Conservation (phyloP, 2,329 filamentous ascomycete species). For the Penicillium sp. region DNA sequence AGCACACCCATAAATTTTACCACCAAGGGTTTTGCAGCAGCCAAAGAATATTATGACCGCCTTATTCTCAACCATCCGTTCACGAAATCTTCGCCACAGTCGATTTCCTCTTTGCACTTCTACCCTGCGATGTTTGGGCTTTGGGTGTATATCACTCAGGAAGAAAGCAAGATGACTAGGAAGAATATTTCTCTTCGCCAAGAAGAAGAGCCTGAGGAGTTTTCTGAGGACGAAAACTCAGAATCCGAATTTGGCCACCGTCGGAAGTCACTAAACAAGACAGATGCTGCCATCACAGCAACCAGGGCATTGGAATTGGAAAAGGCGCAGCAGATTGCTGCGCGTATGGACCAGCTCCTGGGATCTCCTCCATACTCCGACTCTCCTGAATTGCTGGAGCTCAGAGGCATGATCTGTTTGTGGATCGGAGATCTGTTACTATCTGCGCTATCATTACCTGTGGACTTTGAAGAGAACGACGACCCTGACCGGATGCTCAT, state of each 20-base stretch:
- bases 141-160: conserved; percentile 67
- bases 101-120: conserved; percentile 63
- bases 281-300: conserved; percentile 23
- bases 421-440: conserved; percentile 62
- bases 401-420: conserved; percentile 65
- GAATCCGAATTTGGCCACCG: conserved; percentile 18
- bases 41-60: conserved; percentile 63
- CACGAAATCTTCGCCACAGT: conserved; percentile 51
- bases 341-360: conserved; percentile 63
- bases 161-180: conserved; percentile 47
- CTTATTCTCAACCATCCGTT: conserved; percentile 70
- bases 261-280: conserved; percentile 30
- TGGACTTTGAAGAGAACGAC: conserved; percentile 11
- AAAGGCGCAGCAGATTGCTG: conserved; percentile 55
- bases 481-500: conserved; percentile 13
- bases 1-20: conserved; percentile 29
- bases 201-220: conserved; percentile 20
- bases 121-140: conserved; percentile 71
- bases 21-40: conserved; percentile 47
- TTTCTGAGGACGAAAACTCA: conserved; percentile 28
- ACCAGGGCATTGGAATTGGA: conserved; percentile 47
- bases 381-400: conserved; percentile 56
- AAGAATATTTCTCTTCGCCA: conserved; percentile 28
- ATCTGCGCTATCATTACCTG: conserved; percentile 24
- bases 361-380: conserved; percentile 61